Percentiles rank a stretch among this genome's conserved stretches.
phyloP scores from a whole-genome alignment of 495 filamentous ascomycete genomes.

The Penicillium angulare region DNA sequence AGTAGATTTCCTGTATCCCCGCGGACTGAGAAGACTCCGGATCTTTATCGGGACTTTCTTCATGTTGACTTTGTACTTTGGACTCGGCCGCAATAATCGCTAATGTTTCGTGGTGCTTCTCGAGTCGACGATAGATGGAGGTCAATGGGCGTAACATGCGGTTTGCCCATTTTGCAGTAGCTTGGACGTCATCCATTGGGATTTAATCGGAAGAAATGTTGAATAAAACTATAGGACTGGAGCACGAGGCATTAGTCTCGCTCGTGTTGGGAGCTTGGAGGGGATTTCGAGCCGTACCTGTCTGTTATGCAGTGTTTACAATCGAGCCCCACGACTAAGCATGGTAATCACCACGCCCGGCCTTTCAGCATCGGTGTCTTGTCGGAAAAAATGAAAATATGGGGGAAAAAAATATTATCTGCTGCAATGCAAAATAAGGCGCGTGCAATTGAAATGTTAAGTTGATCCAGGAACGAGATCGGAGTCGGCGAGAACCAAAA shows the following conservation, averaged over 20 bases:
- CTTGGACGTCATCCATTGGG: slow-evolving; percentile 41
- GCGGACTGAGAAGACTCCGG: background rate
- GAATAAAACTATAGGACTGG: slow-evolving; percentile 7
- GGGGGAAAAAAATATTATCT: slow-evolving; percentile 8
- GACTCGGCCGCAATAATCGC: slow-evolving; percentile 32
- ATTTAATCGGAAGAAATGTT: background rate
- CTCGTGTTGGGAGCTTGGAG: background rate
- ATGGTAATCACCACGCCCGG: slow-evolving; percentile 13
- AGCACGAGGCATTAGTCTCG: background rate
- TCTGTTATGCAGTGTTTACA: slow-evolving; percentile 2
- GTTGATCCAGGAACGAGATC: background rate
- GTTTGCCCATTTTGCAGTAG: slow-evolving; percentile 49
- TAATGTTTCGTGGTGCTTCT: slow-evolving; percentile 42
- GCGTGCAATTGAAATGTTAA: slow-evolving; percentile 9
- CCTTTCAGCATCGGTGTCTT: slow-evolving; percentile 7
- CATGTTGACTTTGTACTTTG: slow-evolving; percentile 15
- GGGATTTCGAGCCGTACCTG: background rate
- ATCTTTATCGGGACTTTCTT: background rate
- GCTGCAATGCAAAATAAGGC: slow-evolving; percentile 10
- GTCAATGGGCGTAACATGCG: slow-evolving; percentile 48
- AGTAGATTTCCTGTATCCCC: slow-evolving; percentile 8
- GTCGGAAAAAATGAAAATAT: background rate
- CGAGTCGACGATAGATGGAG: slow-evolving; percentile 44
- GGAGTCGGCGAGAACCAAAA: slow-evolving; percentile 13
- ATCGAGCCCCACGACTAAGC: slow-evolving; percentile 9